A percentile compares a stretch with the other conserved stretches of the same genome.
phyloP scores from a whole-genome alignment of 2,329 filamentous ascomycete genomes.

The Apiospora rasikravindrae region DNA sequence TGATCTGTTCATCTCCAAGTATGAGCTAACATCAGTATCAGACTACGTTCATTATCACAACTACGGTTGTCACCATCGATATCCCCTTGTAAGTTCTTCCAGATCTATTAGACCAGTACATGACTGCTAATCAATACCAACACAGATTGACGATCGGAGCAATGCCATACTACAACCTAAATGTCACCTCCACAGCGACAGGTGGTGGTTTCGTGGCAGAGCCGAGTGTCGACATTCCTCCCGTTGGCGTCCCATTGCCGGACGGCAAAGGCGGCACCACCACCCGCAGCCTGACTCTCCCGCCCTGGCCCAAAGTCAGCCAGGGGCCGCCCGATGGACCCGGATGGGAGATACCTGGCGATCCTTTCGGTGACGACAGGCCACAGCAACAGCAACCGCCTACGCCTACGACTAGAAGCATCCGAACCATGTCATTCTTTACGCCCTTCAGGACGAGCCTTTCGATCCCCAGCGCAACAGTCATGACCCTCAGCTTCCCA shows the following conservation, averaged over 20 bases:
- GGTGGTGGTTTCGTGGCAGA: background rate
- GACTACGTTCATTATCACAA: constrained; percentile 19
- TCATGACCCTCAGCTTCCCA: constrained; percentile 26
- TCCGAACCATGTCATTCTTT: background rate
- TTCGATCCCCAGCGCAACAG: constrained; percentile 23
- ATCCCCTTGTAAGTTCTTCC: constrained; percentile 22
- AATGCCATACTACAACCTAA: constrained; percentile 30
- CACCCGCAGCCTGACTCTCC: constrained; percentile 26
- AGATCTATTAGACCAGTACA: background rate
- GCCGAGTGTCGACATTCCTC: constrained; percentile 26
- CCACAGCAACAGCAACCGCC: too few relatives aligned
- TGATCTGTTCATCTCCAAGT: background rate
- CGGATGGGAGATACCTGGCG: constrained; percentile 4
- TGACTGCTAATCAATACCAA: background rate
- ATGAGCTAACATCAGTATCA: background rate
- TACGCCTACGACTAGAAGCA: too few relatives aligned
- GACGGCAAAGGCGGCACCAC: constrained; percentile 26
- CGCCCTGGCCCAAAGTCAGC: constrained; percentile 30
- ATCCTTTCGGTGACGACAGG: constrained; percentile 9
- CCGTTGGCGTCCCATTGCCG: constrained; percentile 25
- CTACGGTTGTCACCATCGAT: constrained; percentile 24
- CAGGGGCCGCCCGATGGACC: constrained; percentile 2
- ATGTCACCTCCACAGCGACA: constrained; percentile 22
- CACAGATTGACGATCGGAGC: constrained; percentile 19
- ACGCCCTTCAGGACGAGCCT: constrained; percentile 15